Evolutionary conservation across 2,329 filamentous ascomycete genomes (phyloP).

Genomic region (Canariomyces notabilis): DNA sequence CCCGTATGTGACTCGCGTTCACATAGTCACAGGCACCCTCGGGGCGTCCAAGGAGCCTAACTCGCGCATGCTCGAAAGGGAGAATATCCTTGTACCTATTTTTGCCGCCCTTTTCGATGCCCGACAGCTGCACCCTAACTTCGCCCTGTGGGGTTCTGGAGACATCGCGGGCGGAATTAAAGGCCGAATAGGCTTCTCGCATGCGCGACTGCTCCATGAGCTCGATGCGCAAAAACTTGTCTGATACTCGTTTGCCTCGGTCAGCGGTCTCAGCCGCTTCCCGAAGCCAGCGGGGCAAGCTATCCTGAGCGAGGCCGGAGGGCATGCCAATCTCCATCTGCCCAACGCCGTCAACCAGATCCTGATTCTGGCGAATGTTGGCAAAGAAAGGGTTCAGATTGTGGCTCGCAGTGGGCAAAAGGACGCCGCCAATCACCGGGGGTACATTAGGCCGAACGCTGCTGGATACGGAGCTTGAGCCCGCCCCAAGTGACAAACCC

Average conservation of each 20-base stretch:
- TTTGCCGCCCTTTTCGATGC: constrained; percentile 90
- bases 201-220: constrained; percentile 85
- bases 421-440: constrained; percentile 84
- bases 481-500: constrained; percentile 46
- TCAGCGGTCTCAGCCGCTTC: constrained; percentile 62
- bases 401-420: constrained; percentile 65
- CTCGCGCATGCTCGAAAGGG: constrained; percentile 89
- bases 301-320: constrained; percentile 39
- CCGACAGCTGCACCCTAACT: constrained; percentile 66
- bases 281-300: constrained; percentile 73
- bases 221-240: constrained; percentile 81
- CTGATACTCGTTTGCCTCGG: constrained; percentile 72
- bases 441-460: constrained; percentile 44
- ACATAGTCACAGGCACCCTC: constrained; percentile 82
- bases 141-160: constrained; percentile 19
- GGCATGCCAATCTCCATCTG: constrained; percentile 60
- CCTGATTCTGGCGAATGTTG: constrained; percentile 96
- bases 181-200: constrained; percentile 64
- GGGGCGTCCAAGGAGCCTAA: constrained; percentile 66
- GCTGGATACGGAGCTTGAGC: constrained; percentile 41
- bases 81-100: constrained; percentile 98
- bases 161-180: constrained; percentile 40
- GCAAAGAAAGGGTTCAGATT: constrained; percentile 85
- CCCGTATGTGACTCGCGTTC: constrained; percentile 83
- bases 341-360: constrained; percentile 86